Evolutionary conservation across 2,329 filamentous ascomycete species (phyloP), one percentile per base, ranked within the genome.

Genomic region (Fusarium albosuccineum): DNA sequence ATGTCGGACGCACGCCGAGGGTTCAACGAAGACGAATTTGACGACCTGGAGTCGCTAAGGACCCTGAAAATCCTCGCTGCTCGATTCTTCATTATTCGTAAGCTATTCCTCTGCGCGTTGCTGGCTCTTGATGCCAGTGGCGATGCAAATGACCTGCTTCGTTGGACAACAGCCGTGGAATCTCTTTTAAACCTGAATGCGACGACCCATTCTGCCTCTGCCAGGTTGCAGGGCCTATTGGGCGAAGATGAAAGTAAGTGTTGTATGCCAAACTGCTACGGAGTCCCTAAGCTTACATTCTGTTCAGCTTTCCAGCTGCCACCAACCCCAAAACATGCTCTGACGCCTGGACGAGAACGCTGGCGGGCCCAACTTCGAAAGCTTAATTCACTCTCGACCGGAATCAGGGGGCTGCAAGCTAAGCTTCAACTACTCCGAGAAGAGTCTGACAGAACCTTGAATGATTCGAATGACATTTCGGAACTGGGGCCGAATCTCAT

Each of bases 381-480:
- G 75, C 87, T 99, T 41, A 93, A 92, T 74, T 92, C 92, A 1
- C 85, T 99, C 34, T 97, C 94, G 0, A 92, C 94, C 57, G 94
- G 94, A 14, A 97, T 98, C 64, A 90, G 94, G 29, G 92, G 93
- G 10, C 85, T 99, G 49, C 95, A 98, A 79, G 96, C 96, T 36
- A 99, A 98, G 78, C 89, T 99, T 82, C 94, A 97, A 62, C 85
- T 99, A 8, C 82, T 98, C 56, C 89, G 93, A 50, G 96, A 99
- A 77, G 94, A 97, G 77, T 97, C 94, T 0, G 93, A 92, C 74
- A 88, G 88, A 62, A 89, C 89, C 42, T 80, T 97, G 29, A 92
- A 97, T 73, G 89, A 91, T 70, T 89, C 92, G 37, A 84, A 85
- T 60, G 88, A 91, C 70, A 88, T 92, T 16, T 88, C 89, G 5